phyloP scores from a whole-genome alignment of 2,329 filamentous ascomycete species.

The Stagonosporopsis tanaceti region DNA sequence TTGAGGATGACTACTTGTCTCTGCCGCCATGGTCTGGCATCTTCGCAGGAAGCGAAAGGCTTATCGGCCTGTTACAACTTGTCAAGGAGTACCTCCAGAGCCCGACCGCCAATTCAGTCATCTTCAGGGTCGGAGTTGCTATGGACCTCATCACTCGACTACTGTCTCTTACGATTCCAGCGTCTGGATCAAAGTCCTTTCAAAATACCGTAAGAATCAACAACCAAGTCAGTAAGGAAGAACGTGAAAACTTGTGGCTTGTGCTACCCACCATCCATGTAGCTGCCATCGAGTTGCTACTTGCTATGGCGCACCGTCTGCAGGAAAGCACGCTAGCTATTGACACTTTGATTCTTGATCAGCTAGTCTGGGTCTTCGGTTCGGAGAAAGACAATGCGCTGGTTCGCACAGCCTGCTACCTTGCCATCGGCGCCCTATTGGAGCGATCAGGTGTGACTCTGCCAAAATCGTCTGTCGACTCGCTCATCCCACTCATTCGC shows the following conservation, averaged over 20 bases:
- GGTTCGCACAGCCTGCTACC: conserved; percentile 69
- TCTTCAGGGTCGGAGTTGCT: conserved; percentile 71
- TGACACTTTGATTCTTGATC: conserved; percentile 72
- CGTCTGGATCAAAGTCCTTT: conserved; percentile 53
- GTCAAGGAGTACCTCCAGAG: conserved; percentile 70
- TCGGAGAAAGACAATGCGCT: conserved; percentile 58
- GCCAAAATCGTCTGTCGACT: conserved; percentile 69
- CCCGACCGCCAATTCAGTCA: conserved; percentile 70
- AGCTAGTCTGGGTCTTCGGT: conserved; percentile 74
- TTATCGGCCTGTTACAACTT: conserved; percentile 71
- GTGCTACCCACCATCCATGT: conserved; percentile 77
- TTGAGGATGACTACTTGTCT: conserved; percentile 53
- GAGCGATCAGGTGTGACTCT: conserved; percentile 70
- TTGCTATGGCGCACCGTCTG: conserved; percentile 65
- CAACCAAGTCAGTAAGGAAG: conserved; percentile 76
- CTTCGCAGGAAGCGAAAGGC: conserved; percentile 73
- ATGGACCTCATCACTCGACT: conserved; percentile 75
- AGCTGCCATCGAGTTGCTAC: conserved; percentile 70
- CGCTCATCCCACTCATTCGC: conserved; percentile 68
- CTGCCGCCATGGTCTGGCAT: conserved; percentile 79
- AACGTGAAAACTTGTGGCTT: conserved; percentile 80
- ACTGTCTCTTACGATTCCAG: conserved; percentile 67
- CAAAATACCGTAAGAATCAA: conserved; percentile 65
- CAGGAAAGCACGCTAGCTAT: conserved; percentile 66
- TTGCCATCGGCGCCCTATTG: conserved; percentile 66